These are phyloP conservation scores for Candida glucosophila DNA, from an alignment of 1,139 yeast species.

Conservation along the genomic window DNA sequence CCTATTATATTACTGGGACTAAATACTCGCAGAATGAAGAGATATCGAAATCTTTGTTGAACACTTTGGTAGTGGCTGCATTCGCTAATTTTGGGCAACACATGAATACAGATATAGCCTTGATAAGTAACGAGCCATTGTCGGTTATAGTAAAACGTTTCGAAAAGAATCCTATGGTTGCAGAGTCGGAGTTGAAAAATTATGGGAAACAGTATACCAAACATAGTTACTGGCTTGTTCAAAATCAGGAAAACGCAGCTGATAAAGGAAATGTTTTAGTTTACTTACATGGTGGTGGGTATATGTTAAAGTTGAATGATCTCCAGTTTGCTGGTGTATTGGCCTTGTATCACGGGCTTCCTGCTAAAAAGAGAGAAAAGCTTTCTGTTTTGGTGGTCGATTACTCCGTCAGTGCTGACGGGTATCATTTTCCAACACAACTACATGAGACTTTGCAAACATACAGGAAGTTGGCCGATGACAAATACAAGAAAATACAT, in stretches of 20 bases:
- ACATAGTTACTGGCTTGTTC: conserved; percentile 23
- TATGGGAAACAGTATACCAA: conserved; percentile 19
- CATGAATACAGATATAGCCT: conserved; percentile 2
- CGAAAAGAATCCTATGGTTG: conserved; percentile 9
- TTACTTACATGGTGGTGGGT: conserved; percentile 39
- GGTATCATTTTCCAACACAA: conserved; percentile 29
- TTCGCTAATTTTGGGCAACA: conserved; percentile 19
- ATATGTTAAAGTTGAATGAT: conserved; percentile 19
- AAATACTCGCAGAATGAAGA: conserved; percentile 21
- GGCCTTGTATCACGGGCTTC: conserved; percentile 16
- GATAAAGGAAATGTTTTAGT: conserved; percentile 8
- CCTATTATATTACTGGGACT: conserved; percentile 26
- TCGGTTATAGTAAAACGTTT: conserved; percentile 6
- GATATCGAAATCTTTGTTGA: conserved; percentile 20
- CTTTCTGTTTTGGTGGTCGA: conserved; percentile 27
- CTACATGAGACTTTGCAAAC: conserved; percentile 23
- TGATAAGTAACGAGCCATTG: conserved; percentile 8
- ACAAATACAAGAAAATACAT: conserved; percentile 23
- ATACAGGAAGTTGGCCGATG: conserved; percentile 17
- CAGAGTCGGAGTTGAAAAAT: conserved; percentile 4
- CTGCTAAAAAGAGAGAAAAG: conserved; percentile 10
- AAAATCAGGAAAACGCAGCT: conserved; percentile 8
- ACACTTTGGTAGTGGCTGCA: conserved; percentile 21
- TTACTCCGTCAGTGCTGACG: conserved; percentile 27
- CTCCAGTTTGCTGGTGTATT: conserved; percentile 18